Conservation (phyloP, 306 rosid genomes). For the Prosopis cineraria region DNA sequence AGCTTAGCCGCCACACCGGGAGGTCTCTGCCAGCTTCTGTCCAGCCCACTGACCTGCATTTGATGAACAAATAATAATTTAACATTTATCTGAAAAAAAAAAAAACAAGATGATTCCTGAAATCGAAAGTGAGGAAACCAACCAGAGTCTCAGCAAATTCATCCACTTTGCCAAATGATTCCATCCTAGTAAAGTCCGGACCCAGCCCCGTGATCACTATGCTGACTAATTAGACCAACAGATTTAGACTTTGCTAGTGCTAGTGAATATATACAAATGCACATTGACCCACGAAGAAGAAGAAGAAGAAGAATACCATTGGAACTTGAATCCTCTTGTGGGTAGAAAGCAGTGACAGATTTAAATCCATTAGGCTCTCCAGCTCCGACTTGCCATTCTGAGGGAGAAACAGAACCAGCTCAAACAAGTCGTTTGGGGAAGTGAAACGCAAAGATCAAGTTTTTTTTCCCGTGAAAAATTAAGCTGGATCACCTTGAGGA, state of each 20-base stretch:
- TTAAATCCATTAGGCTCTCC: conserved; percentile 85
- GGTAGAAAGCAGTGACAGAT: conserved; percentile 86
- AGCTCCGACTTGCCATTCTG: conserved; percentile 79
- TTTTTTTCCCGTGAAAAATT: not conserved
- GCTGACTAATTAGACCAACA: conserved; percentile 68
- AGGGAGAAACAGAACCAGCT: conserved; percentile 11
- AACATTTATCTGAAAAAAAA: conserved; percentile 17
- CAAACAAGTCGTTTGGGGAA: not conserved
- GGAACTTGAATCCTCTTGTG: conserved; percentile 57
- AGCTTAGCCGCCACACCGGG: conserved; percentile 93
- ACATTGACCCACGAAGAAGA: not conserved
- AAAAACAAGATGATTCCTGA: not conserved
- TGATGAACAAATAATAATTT: not conserved
- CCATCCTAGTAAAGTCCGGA: conserved; percentile 90
- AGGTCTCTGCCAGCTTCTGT: conserved; percentile 93
- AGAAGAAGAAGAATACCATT: conserved; percentile 50
- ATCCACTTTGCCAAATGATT: conserved; percentile 93
- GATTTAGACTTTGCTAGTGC: not conserved
- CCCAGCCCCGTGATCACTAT: conserved; percentile 86
- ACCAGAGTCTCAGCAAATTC: conserved; percentile 96
- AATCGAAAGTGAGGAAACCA: conserved; percentile 15
- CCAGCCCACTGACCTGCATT: conserved; percentile 81
- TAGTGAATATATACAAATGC: not conserved
- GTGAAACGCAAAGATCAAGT: not conserved
- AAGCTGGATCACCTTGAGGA: conserved; percentile 66